phyloP scores from a whole-genome alignment of 176 grass and related monocot genomes.

The Stipa capillata region DNA sequence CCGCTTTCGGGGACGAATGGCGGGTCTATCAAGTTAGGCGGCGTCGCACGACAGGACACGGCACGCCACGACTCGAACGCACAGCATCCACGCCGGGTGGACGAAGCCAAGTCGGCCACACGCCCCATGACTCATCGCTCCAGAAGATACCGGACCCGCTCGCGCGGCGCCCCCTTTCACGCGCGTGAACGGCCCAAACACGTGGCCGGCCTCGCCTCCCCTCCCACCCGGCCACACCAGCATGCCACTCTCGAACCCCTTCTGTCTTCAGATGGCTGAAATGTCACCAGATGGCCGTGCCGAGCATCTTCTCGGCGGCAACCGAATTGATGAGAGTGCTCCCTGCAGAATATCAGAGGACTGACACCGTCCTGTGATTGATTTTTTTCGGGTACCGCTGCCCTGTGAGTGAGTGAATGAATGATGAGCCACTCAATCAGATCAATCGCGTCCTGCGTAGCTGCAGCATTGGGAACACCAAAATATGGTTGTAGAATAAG shows the following conservation, averaged over 20 bases:
- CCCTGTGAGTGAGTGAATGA: not conserved
- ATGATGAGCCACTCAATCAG: not conserved
- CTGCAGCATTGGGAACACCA: not conserved
- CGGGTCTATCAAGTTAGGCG: slow-evolving; percentile 36
- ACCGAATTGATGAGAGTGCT: not conserved
- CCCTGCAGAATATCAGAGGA: not conserved
- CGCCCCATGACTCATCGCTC: slow-evolving; percentile 4
- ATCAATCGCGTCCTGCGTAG: not conserved
- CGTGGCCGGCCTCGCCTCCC: slow-evolving; percentile 1
- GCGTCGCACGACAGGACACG: slow-evolving; percentile 19
- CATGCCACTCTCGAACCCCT: not conserved
- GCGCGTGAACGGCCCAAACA: not conserved
- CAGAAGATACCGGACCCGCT: not conserved
- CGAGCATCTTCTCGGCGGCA: not conserved
- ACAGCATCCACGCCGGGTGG: slow-evolving; percentile 6
- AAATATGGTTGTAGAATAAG: no score
- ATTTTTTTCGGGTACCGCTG: no score
- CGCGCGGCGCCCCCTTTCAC: not conserved
- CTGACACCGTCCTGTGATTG: not conserved
- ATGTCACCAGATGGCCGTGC: not conserved
- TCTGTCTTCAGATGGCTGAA: not conserved
- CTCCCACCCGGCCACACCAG: not conserved
- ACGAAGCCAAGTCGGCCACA: not conserved
- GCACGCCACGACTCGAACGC: not conserved
- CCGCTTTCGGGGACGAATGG: slow-evolving; percentile 42